These are phyloP conservation scores for Chlamydomonas eustigma DNA, from an alignment of 139 green algal genomes.

Conservation along the genomic window DNA sequence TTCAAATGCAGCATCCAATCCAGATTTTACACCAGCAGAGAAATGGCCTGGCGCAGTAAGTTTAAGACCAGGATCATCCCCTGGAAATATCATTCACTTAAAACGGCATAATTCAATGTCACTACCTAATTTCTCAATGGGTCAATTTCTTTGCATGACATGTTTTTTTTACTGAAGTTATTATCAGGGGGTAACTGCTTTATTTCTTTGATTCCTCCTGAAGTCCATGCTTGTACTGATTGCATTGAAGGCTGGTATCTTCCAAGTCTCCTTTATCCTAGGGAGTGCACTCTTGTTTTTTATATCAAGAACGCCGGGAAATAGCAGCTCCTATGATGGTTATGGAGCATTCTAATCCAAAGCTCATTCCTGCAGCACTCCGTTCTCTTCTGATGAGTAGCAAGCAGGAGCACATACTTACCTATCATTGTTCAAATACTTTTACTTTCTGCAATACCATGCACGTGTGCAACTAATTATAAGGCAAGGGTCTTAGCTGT, in stretches of 20 bases:
- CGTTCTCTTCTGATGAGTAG: too few relatives aligned
- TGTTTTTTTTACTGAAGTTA: background rate
- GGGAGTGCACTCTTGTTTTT: slow-evolving; percentile 71
- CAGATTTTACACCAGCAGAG: slow-evolving; percentile 11
- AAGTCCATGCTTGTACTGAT: background rate
- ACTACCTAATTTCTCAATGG: too few relatives aligned
- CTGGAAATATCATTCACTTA: too few relatives aligned
- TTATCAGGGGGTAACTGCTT: background rate
- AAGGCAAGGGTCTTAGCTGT: too few relatives aligned
- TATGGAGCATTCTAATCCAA: slow-evolving; percentile 42
- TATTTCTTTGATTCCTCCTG: background rate
- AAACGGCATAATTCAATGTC: too few relatives aligned
- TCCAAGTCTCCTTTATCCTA: slow-evolving; percentile 62
- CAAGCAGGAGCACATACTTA: too few relatives aligned
- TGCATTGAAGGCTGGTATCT: slow-evolving; percentile 44
- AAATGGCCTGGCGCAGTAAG: slow-evolving; percentile 45
- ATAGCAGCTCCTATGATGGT: slow-evolving; percentile 17
- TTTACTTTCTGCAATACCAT: too few relatives aligned
- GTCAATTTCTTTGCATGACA: too few relatives aligned
- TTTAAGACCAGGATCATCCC: background rate
- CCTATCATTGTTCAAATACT: too few relatives aligned
- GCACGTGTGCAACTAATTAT: too few relatives aligned
- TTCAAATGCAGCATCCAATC: slow-evolving; percentile 39
- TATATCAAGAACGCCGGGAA: slow-evolving; percentile 51
- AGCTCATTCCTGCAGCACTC: too few relatives aligned